phyloP scores from a whole-genome alignment of 2,329 filamentous ascomycete species.

The Pestalotiopsis sp. region DNA sequence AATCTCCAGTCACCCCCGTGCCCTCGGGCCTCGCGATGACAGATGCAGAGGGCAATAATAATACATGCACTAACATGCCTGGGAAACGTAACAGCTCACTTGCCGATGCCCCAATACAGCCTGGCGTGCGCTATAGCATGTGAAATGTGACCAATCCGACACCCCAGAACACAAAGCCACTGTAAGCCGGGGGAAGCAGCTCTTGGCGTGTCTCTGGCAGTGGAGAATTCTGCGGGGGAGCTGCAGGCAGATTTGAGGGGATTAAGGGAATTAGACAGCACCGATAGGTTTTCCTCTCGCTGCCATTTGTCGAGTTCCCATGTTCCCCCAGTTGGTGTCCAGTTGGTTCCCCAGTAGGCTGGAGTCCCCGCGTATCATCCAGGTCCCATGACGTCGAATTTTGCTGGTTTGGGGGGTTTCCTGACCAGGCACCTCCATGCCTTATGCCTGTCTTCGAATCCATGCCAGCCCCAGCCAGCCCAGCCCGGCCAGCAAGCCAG shows the following conservation, averaged over 20 bases:
- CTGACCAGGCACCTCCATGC: neutral
- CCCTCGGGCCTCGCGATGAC: no score
- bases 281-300: neutral
- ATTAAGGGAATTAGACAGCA: neutral
- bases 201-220: constrained; percentile 1
- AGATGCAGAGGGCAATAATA: neutral
- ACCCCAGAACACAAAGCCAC: neutral
- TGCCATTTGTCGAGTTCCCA: neutral
- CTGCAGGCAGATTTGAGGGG: neutral
- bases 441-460: neutral
- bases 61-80: neutral
- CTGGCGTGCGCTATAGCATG: neutral
- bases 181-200: neutral
- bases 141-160: neutral
- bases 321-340: no score
- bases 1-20: no score
- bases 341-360: no score
- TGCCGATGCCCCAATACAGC: neutral
- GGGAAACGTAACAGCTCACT: neutral
- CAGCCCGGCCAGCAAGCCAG: neutral
- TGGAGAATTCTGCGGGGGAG: constrained; percentile 4
- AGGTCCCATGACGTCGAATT: constrained; percentile 8
- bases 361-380: neutral
- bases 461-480: neutral
- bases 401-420: neutral